These are phyloP conservation scores for Alternaria angustiovoidea DNA, from an alignment of 2,329 filamentous ascomycete genomes.

Conservation along the genomic window DNA sequence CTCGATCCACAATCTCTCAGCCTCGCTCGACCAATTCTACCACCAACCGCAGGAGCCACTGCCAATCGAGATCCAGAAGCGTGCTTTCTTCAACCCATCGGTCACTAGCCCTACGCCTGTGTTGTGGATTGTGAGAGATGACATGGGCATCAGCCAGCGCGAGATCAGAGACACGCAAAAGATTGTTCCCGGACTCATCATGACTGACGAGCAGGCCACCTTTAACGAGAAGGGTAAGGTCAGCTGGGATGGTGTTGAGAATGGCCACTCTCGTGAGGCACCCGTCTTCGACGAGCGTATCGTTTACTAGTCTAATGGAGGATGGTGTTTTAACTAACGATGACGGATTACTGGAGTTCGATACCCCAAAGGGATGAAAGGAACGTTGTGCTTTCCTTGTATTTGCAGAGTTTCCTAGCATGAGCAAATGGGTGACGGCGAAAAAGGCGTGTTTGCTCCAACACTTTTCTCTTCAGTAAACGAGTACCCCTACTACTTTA, in stretches of 20 bases:
- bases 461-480: not conserved
- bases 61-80: constrained; percentile 46
- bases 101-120: constrained; percentile 54
- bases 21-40: constrained; percentile 45
- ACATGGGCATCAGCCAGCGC: constrained; percentile 53
- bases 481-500: constrained; percentile 2
- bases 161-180: constrained; percentile 54
- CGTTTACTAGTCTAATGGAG: constrained; percentile 43
- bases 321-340: not conserved
- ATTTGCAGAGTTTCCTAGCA: not conserved
- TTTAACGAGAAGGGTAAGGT: constrained; percentile 57
- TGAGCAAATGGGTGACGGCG: not conserved
- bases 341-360: constrained; percentile 1
- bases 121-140: constrained; percentile 57
- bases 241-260: constrained; percentile 51
- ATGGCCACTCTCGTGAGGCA: constrained; percentile 52
- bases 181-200: constrained; percentile 48
- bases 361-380: constrained; percentile 2
- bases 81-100: constrained; percentile 56
- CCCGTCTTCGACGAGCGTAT: constrained; percentile 53
- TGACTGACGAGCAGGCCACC: constrained; percentile 56
- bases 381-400: not conserved
- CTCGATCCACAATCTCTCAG: constrained; percentile 38
- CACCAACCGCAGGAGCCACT: constrained; percentile 42
- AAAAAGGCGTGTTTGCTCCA: not conserved